Evolutionary conservation across 2,329 filamentous ascomycete genomes (phyloP).

Genomic region (Penicillium sp.): DNA sequence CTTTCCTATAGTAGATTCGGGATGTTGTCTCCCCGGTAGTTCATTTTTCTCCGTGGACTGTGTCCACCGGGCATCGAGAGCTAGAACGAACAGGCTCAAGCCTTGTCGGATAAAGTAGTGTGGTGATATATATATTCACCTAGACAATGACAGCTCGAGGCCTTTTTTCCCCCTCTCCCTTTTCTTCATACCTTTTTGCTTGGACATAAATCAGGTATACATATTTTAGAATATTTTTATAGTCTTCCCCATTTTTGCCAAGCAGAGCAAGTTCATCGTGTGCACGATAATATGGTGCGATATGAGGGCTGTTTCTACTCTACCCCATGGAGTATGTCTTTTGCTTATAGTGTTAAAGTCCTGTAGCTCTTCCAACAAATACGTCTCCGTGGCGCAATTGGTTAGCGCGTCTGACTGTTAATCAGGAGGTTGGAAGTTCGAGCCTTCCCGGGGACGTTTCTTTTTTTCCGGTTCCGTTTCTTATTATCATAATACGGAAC

Average conservation of each 20-base stretch:
- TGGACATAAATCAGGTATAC: no score
- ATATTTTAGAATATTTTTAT: background rate
- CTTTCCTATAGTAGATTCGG: background rate
- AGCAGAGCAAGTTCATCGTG: background rate
- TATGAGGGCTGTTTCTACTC: background rate
- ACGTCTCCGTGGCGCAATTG: conserved; percentile 29
- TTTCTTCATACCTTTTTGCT: background rate
- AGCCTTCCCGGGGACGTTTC: conserved; percentile 33
- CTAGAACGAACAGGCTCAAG: no score
- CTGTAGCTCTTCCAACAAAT: background rate
- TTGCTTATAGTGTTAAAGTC: background rate
- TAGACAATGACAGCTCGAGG: background rate
- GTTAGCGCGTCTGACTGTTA: conserved; percentile 33
- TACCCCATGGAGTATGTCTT: no score
- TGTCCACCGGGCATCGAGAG: no score
- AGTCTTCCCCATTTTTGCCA: background rate
- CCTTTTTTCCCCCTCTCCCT: background rate
- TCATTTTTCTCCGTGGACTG: no score
- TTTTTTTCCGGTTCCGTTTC: background rate
- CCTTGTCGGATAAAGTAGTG: fast-evolving
- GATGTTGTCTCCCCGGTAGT: fast-evolving
- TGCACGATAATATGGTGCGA: background rate
- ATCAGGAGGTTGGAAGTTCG: conserved; percentile 35
- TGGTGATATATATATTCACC: background rate
- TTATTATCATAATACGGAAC: no score